These are phyloP conservation scores for Butyriboletus appendiculatus DNA, from an alignment of 1,284 basidiomycete species.

Conservation along the genomic window DNA sequence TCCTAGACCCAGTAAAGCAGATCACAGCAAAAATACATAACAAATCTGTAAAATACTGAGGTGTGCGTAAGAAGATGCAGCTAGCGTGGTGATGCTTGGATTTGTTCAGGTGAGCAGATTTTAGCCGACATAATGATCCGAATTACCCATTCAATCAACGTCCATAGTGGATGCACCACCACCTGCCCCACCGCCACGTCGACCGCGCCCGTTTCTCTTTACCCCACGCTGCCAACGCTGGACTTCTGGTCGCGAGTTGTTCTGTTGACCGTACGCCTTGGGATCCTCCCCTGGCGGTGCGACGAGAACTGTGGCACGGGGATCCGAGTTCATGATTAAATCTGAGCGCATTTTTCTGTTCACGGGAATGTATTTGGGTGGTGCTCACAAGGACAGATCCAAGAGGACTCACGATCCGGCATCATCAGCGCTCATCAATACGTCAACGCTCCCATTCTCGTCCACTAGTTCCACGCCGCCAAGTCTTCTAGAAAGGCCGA, in stretches of 20 bases:
- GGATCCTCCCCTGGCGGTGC: slow-evolving; percentile 69
- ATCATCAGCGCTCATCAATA: slow-evolving; percentile 55
- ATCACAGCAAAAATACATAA: slow-evolving; percentile 20
- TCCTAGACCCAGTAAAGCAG: neutral
- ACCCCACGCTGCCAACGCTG: slow-evolving; percentile 35
- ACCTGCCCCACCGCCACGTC: slow-evolving; percentile 41
- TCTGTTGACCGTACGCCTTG: slow-evolving; percentile 48
- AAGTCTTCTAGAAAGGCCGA: slow-evolving; percentile 32
- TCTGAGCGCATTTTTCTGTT: slow-evolving; percentile 85
- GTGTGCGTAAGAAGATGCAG: slow-evolving; percentile 22
- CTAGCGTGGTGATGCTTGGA: slow-evolving; percentile 15
- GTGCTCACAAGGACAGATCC: neutral
- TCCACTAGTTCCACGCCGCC: slow-evolving; percentile 61
- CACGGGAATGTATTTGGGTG: neutral
- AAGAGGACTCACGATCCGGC: slow-evolving; percentile 57
- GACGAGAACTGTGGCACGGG: slow-evolving; percentile 67
- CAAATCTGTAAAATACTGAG: slow-evolving; percentile 27
- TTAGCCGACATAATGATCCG: neutral
- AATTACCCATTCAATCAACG: slow-evolving; percentile 24
- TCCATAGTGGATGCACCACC: slow-evolving; percentile 41
- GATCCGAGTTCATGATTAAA: slow-evolving; percentile 65
- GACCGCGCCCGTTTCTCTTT: slow-evolving; percentile 31
- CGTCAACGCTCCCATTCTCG: slow-evolving; percentile 67
- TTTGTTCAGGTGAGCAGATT: slow-evolving; percentile 15
- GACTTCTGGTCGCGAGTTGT: slow-evolving; percentile 25